Conservation (phyloP, 169 alveolate species). For the Plasmodium relictum region DNA sequence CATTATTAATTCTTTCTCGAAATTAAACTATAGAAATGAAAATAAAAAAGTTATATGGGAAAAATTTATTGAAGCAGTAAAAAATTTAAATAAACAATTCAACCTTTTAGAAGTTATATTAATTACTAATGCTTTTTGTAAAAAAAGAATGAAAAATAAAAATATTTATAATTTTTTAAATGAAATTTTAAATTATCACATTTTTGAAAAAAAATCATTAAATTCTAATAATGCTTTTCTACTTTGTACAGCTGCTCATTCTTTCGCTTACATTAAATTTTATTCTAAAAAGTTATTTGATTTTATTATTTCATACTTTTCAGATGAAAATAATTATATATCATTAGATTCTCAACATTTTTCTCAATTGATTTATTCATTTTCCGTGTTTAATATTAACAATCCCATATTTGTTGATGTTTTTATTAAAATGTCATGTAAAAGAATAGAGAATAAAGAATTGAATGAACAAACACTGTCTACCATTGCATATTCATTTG, state of each 20-base stretch:
- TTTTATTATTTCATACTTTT: constrained; percentile 29
- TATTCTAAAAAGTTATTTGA: constrained; percentile 31
- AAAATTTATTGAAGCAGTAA: constrained; percentile 45
- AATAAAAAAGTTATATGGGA: constrained; percentile 52
- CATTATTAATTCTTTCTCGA: constrained; percentile 59
- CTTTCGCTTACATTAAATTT: constrained; percentile 46
- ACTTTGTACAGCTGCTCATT: constrained; percentile 46
- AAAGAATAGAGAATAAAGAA: constrained; percentile 25
- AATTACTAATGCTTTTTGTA: constrained; percentile 59
- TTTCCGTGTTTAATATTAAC: constrained; percentile 18
- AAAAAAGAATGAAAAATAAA: constrained; percentile 53
- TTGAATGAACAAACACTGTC: constrained; percentile 67
- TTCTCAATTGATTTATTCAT: constrained; percentile 65
- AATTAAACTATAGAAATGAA: constrained; percentile 55
- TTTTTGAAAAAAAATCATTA: constrained; percentile 36
- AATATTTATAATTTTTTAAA: constrained; percentile 13
- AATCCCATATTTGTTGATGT: constrained; percentile 24
- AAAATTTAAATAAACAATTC: constrained; percentile 48
- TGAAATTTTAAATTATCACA: constrained; percentile 31
- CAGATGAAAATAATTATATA: constrained; percentile 38
- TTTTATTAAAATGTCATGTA: constrained; percentile 21
- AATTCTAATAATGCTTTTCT: constrained; percentile 43
- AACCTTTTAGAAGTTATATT: constrained; percentile 46
- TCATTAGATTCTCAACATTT: constrained; percentile 72
- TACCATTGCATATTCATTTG: constrained; percentile 58